Percentiles rank a stretch among this genome's conserved stretches.
phyloP scores from a whole-genome alignment of 2,329 filamentous ascomycete species.

The Hypoxylon sp. region DNA sequence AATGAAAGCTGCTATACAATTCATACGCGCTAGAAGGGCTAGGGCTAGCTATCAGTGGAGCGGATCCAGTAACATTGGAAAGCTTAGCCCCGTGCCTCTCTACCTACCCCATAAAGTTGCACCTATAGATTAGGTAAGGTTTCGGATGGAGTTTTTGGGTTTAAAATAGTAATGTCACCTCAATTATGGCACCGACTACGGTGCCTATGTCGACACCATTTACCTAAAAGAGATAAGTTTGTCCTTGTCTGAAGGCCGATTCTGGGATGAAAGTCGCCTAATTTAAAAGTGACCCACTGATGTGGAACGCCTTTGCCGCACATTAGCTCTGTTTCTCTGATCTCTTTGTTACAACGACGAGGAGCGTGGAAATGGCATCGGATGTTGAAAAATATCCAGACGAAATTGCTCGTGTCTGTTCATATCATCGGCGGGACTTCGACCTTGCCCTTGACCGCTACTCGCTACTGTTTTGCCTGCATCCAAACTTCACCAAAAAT shows the following conservation, averaged over 20 bases:
- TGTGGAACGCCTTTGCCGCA: background rate
- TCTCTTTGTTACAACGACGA: background rate
- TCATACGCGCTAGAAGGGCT: background rate
- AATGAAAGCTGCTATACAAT: background rate
- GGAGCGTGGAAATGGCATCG: background rate
- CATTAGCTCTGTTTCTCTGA: background rate
- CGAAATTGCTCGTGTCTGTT: background rate
- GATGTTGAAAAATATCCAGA: background rate
- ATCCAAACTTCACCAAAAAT: conserved; percentile 7
- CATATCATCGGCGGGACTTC: background rate
- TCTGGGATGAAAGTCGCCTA: no score
- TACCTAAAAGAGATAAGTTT: no score
- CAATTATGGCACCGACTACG: no score
- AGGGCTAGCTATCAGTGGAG: background rate
- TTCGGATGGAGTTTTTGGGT: no score
- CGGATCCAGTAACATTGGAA: background rate
- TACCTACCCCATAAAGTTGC: background rate
- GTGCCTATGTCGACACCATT: no score
- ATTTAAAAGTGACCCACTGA: no score
- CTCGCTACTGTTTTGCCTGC: conserved; percentile 15
- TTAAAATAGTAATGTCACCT: no score
- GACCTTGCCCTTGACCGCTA: background rate
- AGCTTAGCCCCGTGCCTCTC: no score
- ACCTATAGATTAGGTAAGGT: background rate
- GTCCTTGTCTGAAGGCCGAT: no score